These are phyloP conservation scores for Cucumis hystrix DNA, from an alignment of 306 rosid species.

Conservation along the genomic window DNA sequence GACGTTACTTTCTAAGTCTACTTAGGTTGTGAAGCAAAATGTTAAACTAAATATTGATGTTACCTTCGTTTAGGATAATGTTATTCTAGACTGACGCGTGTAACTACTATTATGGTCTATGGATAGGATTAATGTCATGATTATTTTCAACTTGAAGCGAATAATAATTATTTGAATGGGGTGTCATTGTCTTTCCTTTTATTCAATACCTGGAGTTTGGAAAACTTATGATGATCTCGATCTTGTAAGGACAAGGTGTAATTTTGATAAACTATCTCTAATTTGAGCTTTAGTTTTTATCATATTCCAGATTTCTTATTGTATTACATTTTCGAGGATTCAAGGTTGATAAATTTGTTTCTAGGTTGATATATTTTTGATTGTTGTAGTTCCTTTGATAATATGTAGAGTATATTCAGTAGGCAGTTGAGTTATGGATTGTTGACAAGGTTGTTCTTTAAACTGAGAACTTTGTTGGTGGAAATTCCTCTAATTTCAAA, in stretches of 20 bases:
- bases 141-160: not conserved
- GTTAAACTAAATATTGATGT: not conserved
- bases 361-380: not conserved
- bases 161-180: not conserved
- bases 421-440: slow-evolving; percentile 92
- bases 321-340: slow-evolving; percentile 3
- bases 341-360: slow-evolving; percentile 35
- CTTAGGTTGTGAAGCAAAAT: not conserved
- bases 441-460: slow-evolving; percentile 90
- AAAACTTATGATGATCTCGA: not conserved
- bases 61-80: not conserved
- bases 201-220: not conserved
- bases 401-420: slow-evolving; percentile 6
- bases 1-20: not conserved
- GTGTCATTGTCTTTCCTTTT: not conserved
- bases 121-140: not conserved
- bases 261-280: not conserved
- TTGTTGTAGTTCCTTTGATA: slow-evolving; percentile 11
- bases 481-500: slow-evolving; percentile 11
- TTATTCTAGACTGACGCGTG: not conserved
- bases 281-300: too few species aligned
- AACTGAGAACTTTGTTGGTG: slow-evolving; percentile 71
- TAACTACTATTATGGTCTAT: not conserved
- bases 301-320: too few species aligned
- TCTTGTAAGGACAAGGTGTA: not conserved